Evolutionary conservation across 805 yeast genomes (phyloP).

Genomic region (Cyberlindnera bimundalis): DNA sequence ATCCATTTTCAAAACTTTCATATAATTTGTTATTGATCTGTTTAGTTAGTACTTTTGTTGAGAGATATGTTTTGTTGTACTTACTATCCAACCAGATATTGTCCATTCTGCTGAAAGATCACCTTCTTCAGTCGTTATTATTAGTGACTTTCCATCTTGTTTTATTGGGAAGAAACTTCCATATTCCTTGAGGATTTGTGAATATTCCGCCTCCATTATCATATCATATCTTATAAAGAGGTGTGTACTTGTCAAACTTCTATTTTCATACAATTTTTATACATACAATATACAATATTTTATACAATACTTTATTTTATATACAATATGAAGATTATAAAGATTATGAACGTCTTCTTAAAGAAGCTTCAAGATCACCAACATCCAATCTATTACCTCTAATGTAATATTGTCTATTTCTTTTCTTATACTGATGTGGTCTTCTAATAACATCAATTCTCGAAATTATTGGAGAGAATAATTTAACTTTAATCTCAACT

Average conservation of each 20-base stretch:
- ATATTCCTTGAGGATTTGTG: constrained; percentile 8
- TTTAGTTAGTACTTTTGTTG: not conserved
- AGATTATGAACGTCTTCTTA: constrained; percentile 27
- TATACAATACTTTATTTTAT: no score
- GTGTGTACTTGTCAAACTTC: no score
- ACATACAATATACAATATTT: no score
- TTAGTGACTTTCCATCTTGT: not conserved
- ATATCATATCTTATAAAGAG: not conserved
- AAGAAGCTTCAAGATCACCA: constrained; percentile 55
- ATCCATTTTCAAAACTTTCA: constrained; percentile 31
- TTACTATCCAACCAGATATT: constrained; percentile 6
- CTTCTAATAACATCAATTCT: constrained; percentile 75
- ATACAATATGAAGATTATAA: no score
- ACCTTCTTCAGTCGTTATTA: not conserved
- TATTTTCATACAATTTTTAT: no score
- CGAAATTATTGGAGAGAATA: constrained; percentile 75
- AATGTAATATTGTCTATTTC: constrained; percentile 88
- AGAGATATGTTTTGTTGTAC: not conserved
- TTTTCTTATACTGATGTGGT: constrained; percentile 66
- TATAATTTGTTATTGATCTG: constrained; percentile 9
- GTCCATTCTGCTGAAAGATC: constrained; percentile 3
- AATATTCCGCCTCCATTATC: constrained; percentile 6
- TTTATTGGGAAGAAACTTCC: not conserved
- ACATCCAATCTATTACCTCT: constrained; percentile 77
- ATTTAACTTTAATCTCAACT: constrained; percentile 76